Base-by-base conservation (phyloP, 2,329 filamentous ascomycete species). In the Stagonosporopsis rhizophila region DNA sequence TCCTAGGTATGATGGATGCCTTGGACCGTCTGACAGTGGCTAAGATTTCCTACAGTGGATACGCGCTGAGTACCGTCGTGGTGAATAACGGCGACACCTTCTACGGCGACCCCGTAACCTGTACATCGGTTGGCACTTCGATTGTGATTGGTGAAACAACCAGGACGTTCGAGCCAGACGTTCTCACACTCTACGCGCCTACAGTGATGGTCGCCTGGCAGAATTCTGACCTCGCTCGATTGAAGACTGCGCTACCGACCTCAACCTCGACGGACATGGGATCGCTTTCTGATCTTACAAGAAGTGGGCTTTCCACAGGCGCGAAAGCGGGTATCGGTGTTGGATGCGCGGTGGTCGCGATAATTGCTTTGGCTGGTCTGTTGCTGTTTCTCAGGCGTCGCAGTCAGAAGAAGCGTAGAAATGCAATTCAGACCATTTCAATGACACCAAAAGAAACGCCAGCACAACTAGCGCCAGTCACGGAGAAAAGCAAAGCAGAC, bases 141-240 rank as follows among this genome's bases (percentile, higher is more conserved):
- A 14, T 51, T 14, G 32, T 14, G 6, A 30, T 44, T 12, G 8
- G 35, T 12, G 30, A 37, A 4, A 38, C 39, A 27, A 32, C 39
- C 4, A 51, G 4, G 11, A 51, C 39, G 2, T 44, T 51, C 17
- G 22, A 39, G 9, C 28, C 20, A 19, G 22, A 51, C 7, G 22
- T 51, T 19, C 19, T 44, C n/a, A 44, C 47, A 11, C 22, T 37
- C 11, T 42, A 44, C 22, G 48, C 40, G 6, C 48, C 48, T 23
- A 52, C 40, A n/a, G 23, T 39, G 8, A 25, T 52, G 12, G 40
- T 44, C 30, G 48, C 40, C n/a, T 44, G 48, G 48, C 48, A 52
- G n/a, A 32, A n/a, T 17, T 30, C 40, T 15, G 40, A 52, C 14
- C 3, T 52, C 20, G 23, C 17, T 20, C 40, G 34, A 9, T 52